Evolutionary conservation across 2,329 filamentous ascomycete species (phyloP).

Genomic region (Zelopaecilomyces penicillatus): DNA sequence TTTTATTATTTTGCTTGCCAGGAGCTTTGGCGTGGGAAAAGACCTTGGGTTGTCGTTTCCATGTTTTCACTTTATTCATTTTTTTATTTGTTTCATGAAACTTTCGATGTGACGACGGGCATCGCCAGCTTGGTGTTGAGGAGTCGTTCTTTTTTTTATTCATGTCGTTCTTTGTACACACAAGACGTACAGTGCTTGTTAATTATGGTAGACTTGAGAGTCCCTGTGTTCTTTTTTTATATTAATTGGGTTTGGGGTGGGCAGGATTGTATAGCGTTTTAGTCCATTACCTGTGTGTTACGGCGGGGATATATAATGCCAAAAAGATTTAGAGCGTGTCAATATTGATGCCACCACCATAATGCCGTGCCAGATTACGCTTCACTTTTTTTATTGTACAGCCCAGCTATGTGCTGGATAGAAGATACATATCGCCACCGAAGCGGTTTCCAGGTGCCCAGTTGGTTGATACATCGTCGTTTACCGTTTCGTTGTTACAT

Average conservation of each 20-base stretch:
- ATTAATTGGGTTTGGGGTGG: conserved; percentile 6
- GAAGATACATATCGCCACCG: not conserved
- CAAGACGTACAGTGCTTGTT: conserved; percentile 5
- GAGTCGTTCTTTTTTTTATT: conserved; percentile 18
- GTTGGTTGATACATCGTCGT: conserved; percentile 3
- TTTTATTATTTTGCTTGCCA: too few species aligned
- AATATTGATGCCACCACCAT: not conserved
- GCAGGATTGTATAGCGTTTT: conserved; percentile 10
- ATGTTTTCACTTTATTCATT: not conserved
- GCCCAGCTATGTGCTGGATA: conserved; percentile 7
- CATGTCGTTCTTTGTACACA: conserved; percentile 16
- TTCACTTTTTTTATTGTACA: conserved; percentile 6
- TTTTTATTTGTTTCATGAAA: conserved; percentile 14
- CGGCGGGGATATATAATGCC: conserved; percentile 5
- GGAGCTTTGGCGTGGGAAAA: too few species aligned
- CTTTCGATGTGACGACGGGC: conserved; percentile 9
- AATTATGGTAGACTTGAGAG: too few species aligned
- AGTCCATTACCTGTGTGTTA: conserved; percentile 4
- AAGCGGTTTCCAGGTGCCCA: too few species aligned
- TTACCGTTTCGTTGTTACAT: not conserved
- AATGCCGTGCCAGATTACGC: not conserved
- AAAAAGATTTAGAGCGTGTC: conserved; percentile 1
- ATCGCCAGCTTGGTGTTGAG: conserved; percentile 24
- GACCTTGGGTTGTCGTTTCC: too few species aligned
- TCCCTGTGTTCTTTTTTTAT: conserved; percentile 10